Evolutionary conservation across 139 green algal genomes (phyloP).

Genomic region (Nannochloris sp.): DNA sequence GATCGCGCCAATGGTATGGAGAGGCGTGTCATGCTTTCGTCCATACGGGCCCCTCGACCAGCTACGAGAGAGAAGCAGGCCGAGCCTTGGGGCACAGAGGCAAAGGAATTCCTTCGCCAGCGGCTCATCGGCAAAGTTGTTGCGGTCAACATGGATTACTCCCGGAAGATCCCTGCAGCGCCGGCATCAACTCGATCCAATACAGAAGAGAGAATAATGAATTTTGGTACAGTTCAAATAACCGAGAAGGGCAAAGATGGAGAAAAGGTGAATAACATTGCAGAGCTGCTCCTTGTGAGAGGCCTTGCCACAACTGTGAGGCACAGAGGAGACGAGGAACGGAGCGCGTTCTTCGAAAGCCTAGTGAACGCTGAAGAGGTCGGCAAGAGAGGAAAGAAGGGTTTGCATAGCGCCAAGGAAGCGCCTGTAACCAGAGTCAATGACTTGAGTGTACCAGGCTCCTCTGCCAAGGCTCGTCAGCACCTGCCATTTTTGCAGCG

Average conservation of each 20-base stretch:
- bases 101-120: constrained; percentile 78
- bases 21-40: constrained; percentile 73
- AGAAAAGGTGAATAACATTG: constrained; percentile 56
- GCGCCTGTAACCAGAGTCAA: constrained; percentile 66
- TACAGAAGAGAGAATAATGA: constrained; percentile 44
- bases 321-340: constrained; percentile 48
- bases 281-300: constrained; percentile 74
- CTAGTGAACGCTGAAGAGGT: constrained; percentile 77
- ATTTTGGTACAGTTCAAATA: constrained; percentile 72
- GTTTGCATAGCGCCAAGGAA: constrained; percentile 71
- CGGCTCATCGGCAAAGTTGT: constrained; percentile 63
- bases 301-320: constrained; percentile 73
- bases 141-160: constrained; percentile 88
- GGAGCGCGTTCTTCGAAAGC: constrained; percentile 72
- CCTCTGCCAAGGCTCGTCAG: constrained; percentile 59
- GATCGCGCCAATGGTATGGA: constrained; percentile 60
- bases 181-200: constrained; percentile 4
- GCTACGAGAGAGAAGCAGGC: constrained; percentile 49
- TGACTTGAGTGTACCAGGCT: constrained; percentile 69
- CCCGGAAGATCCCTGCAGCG: constrained; percentile 55
- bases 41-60: constrained; percentile 71
- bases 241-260: constrained; percentile 15
- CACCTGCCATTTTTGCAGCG: constrained; percentile 93
- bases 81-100: constrained; percentile 74
- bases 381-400: constrained; percentile 67